Evolutionary conservation across 306 rosid species (phyloP), one percentile per base, ranked within the genome.

Genomic region (Elaeagnus macrophylla): DNA sequence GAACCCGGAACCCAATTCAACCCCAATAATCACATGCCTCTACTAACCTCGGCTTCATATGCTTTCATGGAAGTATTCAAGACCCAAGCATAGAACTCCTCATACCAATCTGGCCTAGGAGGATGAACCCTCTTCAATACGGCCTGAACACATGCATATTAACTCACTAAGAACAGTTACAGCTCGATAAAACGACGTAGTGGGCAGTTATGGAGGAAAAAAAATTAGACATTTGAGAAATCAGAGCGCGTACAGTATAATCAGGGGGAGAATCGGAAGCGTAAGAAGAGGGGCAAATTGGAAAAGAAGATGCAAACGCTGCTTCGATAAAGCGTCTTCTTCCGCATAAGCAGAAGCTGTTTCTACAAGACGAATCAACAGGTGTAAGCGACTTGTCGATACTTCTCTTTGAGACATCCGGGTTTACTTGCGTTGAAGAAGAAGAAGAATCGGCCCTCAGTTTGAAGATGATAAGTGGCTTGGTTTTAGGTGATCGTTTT

Each of bases 31-130:
- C 32, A 25, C 2, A 25, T 2, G 3, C 32, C 4, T 25, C 32
- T 48, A 50, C 72, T 18, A 59, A 88, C 97, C 88, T 85, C 88
- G 6, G 72, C 77, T 63, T 89, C 95, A 48, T 84, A 87, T 35
- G 79, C 39, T 53, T 82, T 60, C 64, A 62, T 76, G 56, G 71
- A 16, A 3, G 61, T 50, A 48, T 71, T 71, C 79, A 76, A 45
- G 58, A 73, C 71, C 5, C 62, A 82, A 50, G 93, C 97, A 49
- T 78, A 77, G 8, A 86, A 77, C 65, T 84, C 91, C 66, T 87
- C 89, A 38, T 84, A 91, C 96, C 96, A 84, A 57, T 77, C 95
- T 37, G 89, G 84, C 57, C 71, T 84, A 10, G 81, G 87, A 15
- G 93, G 89, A 55, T 59, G 89, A 78, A 80, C 67, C 80, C 71